Evolutionary conservation across 495 filamentous ascomycete species (phyloP).

Genomic region (Elasticomyces elasticus): DNA sequence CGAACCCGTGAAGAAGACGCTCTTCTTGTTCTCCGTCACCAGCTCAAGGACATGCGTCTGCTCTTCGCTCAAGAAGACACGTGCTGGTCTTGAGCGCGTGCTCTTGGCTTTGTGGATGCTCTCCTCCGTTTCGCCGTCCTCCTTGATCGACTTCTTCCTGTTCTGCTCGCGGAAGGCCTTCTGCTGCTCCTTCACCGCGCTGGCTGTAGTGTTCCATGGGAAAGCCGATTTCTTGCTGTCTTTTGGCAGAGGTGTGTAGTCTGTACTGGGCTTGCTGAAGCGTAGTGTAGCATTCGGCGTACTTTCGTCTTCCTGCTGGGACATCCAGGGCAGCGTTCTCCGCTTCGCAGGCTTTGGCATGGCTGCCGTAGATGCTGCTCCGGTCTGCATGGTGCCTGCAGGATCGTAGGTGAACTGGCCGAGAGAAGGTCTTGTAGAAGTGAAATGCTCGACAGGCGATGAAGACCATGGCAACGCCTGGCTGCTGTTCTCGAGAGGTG

Average conservation of each 20-base stretch:
- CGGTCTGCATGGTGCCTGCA: conserved; percentile 1
- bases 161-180: conserved; percentile 57
- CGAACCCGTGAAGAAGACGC: conserved; percentile 96
- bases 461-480: conserved; percentile 52
- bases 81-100: conserved; percentile 36
- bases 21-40: conserved; percentile 64
- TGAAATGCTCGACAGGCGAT: conserved; percentile 46
- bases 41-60: conserved; percentile 73
- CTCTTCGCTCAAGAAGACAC: conserved; percentile 71
- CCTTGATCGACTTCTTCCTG: conserved; percentile 51
- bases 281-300: background rate
- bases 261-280: background rate
- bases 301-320: conserved; percentile 26
- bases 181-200: conserved; percentile 71
- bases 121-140: conserved; percentile 28
- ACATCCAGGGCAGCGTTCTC: conserved; percentile 47
- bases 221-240: conserved; percentile 28
- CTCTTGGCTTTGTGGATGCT: conserved; percentile 28
- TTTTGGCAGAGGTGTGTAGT: conserved; percentile 32
- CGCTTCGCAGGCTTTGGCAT: conserved; percentile 35
- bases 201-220: conserved; percentile 74
- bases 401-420: background rate
- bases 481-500: conserved; percentile 43
- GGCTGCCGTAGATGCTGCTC: background rate
- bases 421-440: conserved; percentile 19